Base-by-base conservation (phyloP, 2,329 filamentous ascomycete species). In the Bipolaris cookei region DNA sequence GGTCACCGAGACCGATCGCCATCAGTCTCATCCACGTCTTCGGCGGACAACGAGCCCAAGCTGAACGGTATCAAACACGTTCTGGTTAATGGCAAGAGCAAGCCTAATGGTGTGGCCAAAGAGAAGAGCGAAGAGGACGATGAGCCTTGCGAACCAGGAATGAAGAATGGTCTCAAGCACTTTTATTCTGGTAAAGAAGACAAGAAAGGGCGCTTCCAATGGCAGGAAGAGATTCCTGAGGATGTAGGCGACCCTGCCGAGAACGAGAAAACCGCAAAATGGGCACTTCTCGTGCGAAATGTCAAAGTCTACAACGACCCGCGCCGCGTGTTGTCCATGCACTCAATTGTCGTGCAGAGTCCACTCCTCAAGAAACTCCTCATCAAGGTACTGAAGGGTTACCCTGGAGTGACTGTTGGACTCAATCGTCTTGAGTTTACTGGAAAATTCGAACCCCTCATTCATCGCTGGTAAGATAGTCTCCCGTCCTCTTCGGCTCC, bases 261-360 rank as follows among this genome's bases (percentile, higher is more conserved):
- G 67, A 85, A 87, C 61, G 82, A 72, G 16, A 81, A 86, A 62
- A 88, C 85, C 1, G 82, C 82, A 34, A 85, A 84, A 61, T 89
- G 83, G 67, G 86, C 87, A 1, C 50, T 74, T 8, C 51, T 74
- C 2, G 72, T 73, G 10, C 59, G 72, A 8, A 72, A 88, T 67
- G 77, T 81, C 53, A 73, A 72, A 48, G 70, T 71, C 16, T 75
- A 72, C 60, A 70, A 70, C 23, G 83, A 88, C 67, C 83, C 84
- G 25, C 81, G 82, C 53, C 87, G 86, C 67, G 84, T 84, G 35
- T 80, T 90, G 16, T 78, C 83, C 48, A 81, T 89, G 20, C 81
- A 90, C 66, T 88, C 85, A 37, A 84, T 90, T 56, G 80, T 88
- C 30, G 76, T 90, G 5, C 88, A 90, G 74, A 88, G 84, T 37